phyloP scores from a whole-genome alignment of 805 yeast species.

The Phaffomyces opuntiae region DNA sequence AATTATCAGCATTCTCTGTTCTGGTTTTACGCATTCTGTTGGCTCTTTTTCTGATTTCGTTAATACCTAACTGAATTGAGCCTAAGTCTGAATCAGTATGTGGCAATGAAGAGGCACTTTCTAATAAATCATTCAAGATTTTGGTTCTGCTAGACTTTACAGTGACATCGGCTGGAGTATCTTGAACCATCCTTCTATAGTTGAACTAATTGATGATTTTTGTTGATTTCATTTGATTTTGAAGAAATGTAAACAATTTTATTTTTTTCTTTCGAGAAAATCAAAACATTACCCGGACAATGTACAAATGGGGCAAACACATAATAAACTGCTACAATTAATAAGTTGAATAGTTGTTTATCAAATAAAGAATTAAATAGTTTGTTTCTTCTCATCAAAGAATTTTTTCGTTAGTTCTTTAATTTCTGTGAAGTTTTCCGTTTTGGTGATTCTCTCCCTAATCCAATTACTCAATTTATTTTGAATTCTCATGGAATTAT shows the following conservation, averaged over 20 bases:
- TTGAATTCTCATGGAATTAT: conserved; percentile 37
- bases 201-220: neutral
- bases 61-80: conserved; percentile 70
- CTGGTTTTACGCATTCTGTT: conserved; percentile 44
- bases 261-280: neutral
- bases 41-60: conserved; percentile 69
- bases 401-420: conserved; percentile 17
- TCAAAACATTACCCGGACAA: conserved; percentile 1
- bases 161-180: neutral
- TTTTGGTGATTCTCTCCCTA: conserved; percentile 29
- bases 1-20: conserved; percentile 28
- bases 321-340: too few relatives aligned
- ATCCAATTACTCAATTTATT: conserved; percentile 73
- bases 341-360: too few relatives aligned
- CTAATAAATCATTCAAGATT: conserved; percentile 63
- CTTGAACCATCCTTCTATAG: neutral
- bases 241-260: conserved; percentile 4
- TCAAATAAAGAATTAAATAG: neutral
- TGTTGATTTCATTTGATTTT: too few relatives aligned
- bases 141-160: conserved; percentile 16
- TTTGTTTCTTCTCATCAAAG: conserved; percentile 7
- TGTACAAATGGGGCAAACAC: too few relatives aligned
- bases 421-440: conserved; percentile 13
- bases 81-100: conserved; percentile 60
- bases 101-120: conserved; percentile 72